Base-by-base conservation (phyloP, 495 filamentous ascomycete genomes). In the Neurospora sp. region DNA sequence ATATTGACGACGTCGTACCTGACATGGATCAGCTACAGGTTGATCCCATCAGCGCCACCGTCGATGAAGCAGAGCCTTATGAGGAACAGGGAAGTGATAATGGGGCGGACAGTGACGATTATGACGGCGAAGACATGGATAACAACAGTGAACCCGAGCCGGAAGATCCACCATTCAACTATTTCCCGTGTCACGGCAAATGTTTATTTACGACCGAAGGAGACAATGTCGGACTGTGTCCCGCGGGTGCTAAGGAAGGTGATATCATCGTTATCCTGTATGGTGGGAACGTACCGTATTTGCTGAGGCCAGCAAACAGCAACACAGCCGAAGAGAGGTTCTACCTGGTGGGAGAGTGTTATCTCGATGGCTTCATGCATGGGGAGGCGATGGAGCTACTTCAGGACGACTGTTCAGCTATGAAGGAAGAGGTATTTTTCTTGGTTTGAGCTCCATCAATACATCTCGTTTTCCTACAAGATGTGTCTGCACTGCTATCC, bases 281-380 rank as follows among this genome's bases (percentile, higher is more conserved):
- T 37, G 73, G 73, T 10, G 73, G 70, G 5, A 74, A 69, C 27
- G 73, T 72, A 31, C 73, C 73, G 16, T 74, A 72, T 49, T 42
- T 74, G 20, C 46, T 74, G 35, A 72, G 46, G 40, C 12, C 16
- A 42, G n/a, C 44, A 9, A 66, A 46, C 16, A 73, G 6, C 12
- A n/a, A 18, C 27, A 49, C 20, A 5, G 49, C 18, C 6, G 37
- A 10, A 9, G 54, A 69, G 39, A 69, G 23, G 14, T 54, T 54
- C 20, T 14, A 46, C 18, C 39, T 74, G 70, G 66, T 72, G 40
- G 70, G 70, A 9, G 73, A 74, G 39, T 74, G 73, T 18, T 74
- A 66, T 46, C 70, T 74, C 23, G 38, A 74, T 14, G 73, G 73
- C 2, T 35, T 74, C 69, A 74, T 74, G 73, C 10, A 16, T 20